Percentiles rank a stretch among this genome's conserved stretches.
These are phyloP conservation scores for Salicornia ramosissima DNA, from an alignment of 148 eudicot species.

Conservation along the genomic window DNA sequence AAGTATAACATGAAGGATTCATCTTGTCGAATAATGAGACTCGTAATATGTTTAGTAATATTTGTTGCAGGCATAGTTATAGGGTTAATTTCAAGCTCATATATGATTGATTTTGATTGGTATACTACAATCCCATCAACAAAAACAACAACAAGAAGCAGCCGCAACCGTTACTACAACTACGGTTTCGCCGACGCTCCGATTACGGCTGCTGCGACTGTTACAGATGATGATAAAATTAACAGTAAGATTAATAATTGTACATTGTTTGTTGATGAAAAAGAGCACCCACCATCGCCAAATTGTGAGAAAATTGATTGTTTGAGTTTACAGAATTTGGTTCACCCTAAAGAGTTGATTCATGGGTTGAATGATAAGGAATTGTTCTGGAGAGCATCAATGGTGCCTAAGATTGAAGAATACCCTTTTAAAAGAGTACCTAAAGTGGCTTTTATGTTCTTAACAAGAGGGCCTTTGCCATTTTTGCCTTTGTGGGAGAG, in stretches of 20 bases:
- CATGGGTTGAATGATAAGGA: constrained; percentile 1
- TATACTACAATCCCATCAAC: too few species aligned
- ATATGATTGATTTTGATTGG: constrained; percentile 44
- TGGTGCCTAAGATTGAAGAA: constrained; percentile 1
- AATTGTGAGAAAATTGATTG: constrained; percentile 6
- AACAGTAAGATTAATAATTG: too few species aligned
- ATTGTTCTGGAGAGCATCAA: constrained; percentile 12
- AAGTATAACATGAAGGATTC: constrained; percentile 37
- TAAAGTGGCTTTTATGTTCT: constrained; percentile 13
- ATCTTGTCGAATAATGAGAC: constrained; percentile 40
- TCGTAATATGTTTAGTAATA: constrained; percentile 40
- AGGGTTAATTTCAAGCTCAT: constrained; percentile 62
- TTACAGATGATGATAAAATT: too few species aligned
- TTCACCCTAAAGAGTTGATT: constrained; percentile 1
- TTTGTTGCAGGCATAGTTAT: constrained; percentile 65
- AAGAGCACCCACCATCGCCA: too few species aligned
- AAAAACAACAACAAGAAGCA: too few species aligned
- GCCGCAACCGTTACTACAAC: too few species aligned
- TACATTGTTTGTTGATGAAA: too few species aligned
- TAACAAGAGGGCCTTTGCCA: constrained; percentile 12
- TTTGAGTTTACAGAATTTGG: neutral
- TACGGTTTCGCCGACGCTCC: too few species aligned
- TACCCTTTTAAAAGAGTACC: constrained; percentile 15
- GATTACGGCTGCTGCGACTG: too few species aligned
- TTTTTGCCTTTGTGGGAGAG: constrained; percentile 13